phyloP scores from a whole-genome alignment of 805 yeast species.

The Candida hispaniensis region DNA sequence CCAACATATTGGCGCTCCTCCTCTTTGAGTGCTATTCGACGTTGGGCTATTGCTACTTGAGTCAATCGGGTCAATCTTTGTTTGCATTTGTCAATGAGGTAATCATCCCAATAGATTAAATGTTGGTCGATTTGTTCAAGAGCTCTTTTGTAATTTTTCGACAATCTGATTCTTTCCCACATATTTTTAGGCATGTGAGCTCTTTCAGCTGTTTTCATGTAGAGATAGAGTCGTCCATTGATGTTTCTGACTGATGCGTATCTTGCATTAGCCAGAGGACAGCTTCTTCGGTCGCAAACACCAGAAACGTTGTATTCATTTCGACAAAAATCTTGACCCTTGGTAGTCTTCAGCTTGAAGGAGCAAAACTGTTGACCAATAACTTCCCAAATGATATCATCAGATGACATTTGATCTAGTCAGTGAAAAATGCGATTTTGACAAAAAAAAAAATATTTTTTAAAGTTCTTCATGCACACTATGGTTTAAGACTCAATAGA shows the following conservation, averaged over 20 bases:
- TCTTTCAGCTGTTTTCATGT: constrained; percentile 96
- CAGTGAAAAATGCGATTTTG: too few species aligned
- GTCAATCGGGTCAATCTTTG: constrained; percentile 91
- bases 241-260: constrained; percentile 31
- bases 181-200: constrained; percentile 87
- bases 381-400: constrained; percentile 97
- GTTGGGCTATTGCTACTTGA: constrained; percentile 90
- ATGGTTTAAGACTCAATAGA: too few species aligned
- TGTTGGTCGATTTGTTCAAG: constrained; percentile 80
- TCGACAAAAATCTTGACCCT: constrained; percentile 85
- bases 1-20: constrained; percentile 93
- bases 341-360: constrained; percentile 79
- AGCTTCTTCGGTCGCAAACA: constrained; percentile 81
- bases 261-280: constrained; percentile 76
- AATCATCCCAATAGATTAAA: constrained; percentile 86
- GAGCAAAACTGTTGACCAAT: constrained; percentile 94
- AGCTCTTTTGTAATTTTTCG: constrained; percentile 82
- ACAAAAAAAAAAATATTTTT: too few species aligned
- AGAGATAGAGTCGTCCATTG: constrained; percentile 33
- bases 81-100: constrained; percentile 83
- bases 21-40: constrained; percentile 81
- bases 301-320: constrained; percentile 96
- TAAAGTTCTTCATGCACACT: too few species aligned
- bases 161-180: constrained; percentile 91
- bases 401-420: too few species aligned